Evolutionary conservation across 2,329 filamentous ascomycete species (phyloP).

Genomic region (Colletotrichum sp.): DNA sequence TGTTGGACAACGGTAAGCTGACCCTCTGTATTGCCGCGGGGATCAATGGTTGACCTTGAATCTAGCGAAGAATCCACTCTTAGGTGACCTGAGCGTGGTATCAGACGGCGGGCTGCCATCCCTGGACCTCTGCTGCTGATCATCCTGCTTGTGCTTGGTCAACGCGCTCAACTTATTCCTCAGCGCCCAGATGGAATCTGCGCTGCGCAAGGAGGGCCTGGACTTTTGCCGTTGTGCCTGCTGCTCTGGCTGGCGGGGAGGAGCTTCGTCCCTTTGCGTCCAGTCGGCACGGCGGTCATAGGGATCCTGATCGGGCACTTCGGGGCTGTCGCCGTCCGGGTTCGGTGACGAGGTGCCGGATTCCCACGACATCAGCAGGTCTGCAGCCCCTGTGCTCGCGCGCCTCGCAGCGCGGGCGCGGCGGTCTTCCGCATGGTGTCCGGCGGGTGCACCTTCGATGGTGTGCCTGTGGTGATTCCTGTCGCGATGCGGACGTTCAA

Average conservation of each 20-base stretch:
- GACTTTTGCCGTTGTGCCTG: conserved; percentile 18
- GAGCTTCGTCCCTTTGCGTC: conserved; percentile 60
- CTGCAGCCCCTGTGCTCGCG: conserved; percentile 39
- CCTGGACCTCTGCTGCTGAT: conserved; percentile 25
- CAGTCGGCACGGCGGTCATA: conserved; percentile 57
- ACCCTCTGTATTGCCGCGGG: background rate
- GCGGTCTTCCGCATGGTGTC: conserved; percentile 13
- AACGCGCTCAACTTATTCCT: conserved; percentile 44
- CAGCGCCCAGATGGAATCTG: conserved; percentile 56
- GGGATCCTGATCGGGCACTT: conserved; percentile 25
- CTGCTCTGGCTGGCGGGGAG: conserved; percentile 22
- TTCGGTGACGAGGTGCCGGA: conserved; percentile 1
- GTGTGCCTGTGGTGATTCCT: conserved; percentile 31
- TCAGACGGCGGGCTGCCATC: conserved; percentile 21
- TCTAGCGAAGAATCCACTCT: conserved; percentile 43
- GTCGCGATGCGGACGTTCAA: conserved; percentile 14
- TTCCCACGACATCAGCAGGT: conserved; percentile 28
- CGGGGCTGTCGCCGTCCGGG: conserved; percentile 25
- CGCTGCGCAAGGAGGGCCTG: conserved; percentile 42
- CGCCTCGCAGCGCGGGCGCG: conserved; percentile 30
- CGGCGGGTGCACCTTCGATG: conserved; percentile 30
- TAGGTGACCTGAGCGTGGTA: conserved; percentile 29
- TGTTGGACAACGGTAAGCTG: background rate
- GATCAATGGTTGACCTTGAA: conserved; percentile 37
- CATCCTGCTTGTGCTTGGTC: conserved; percentile 31